These are phyloP conservation scores for Priceomyces carsonii DNA, from an alignment of 805 yeast species.

Conservation along the genomic window DNA sequence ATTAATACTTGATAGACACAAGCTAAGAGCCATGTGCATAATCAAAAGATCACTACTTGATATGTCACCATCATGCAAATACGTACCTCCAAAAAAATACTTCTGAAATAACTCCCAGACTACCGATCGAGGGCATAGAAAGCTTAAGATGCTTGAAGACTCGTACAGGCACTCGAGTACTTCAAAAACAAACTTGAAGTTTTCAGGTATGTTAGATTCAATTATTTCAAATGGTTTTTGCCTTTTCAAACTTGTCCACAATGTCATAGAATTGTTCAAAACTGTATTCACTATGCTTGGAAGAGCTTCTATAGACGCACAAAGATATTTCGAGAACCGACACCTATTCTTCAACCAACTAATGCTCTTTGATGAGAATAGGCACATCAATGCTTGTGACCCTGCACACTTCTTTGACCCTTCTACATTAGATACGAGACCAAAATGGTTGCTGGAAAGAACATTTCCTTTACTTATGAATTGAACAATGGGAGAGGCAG, in stretches of 20 bases:
- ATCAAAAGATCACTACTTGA: conserved; percentile 28
- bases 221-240: too few relatives aligned
- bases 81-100: conserved; percentile 20
- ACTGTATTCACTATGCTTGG: not conserved
- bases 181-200: conserved; percentile 22
- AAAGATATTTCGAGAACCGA: conserved; percentile 9
- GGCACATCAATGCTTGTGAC: too few relatives aligned
- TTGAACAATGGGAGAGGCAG: too few relatives aligned
- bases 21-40: conserved; percentile 29
- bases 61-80: conserved; percentile 12
- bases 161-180: conserved; percentile 21
- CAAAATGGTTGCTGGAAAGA: too few relatives aligned
- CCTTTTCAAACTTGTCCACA: too few relatives aligned
- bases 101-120: conserved; percentile 22
- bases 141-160: conserved; percentile 15
- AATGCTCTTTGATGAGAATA: conserved; percentile 30
- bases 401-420: too few relatives aligned
- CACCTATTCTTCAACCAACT: conserved; percentile 27
- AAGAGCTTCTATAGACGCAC: not conserved
- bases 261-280: not conserved
- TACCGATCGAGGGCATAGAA: conserved; percentile 12
- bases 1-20: conserved; percentile 19
- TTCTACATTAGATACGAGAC: too few relatives aligned
- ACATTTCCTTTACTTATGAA: too few relatives aligned
- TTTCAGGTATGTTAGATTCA: too few relatives aligned